phyloP scores from a whole-genome alignment of 23 red algal species.

The Porphyridium purpureum region DNA sequence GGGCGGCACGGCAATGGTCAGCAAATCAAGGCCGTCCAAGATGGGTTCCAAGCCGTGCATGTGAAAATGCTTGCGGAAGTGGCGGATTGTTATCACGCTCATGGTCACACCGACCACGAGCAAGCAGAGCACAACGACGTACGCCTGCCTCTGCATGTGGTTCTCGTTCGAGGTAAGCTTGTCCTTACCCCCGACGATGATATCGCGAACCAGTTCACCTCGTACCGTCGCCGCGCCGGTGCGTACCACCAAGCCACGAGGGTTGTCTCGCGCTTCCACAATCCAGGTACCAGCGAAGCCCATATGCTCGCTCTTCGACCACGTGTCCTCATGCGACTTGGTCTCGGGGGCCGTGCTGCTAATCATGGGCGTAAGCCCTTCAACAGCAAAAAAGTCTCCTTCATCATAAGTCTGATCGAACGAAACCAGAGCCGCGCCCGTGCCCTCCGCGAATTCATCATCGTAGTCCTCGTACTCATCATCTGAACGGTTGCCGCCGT shows the following conservation, averaged over 20 bases:
- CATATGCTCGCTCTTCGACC: conserved; percentile 5
- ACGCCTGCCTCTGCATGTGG: neutral
- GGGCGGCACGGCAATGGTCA: conserved; percentile 24
- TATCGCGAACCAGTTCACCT: conserved; percentile 6
- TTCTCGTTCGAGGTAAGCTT: too few species aligned
- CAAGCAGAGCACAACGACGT: neutral
- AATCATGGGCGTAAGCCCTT: neutral
- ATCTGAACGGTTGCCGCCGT: too few species aligned
- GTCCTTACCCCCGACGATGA: conserved; percentile 1
- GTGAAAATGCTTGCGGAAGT: neutral
- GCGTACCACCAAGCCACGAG: neutral
- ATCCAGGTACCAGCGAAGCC: conserved; percentile 12
- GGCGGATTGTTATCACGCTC: neutral
- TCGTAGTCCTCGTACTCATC: neutral
- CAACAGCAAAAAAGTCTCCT: neutral
- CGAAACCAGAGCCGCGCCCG: too few species aligned
- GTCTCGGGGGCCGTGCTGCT: neutral
- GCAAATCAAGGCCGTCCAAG: conserved; percentile 8
- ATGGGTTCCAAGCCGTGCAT: neutral
- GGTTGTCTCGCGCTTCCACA: conserved; percentile 5
- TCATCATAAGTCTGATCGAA: neutral
- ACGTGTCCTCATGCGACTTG: conserved; percentile 1
- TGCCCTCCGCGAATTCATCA: neutral
- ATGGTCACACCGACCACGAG: neutral
- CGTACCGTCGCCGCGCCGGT: conserved; percentile 4